phyloP scores from a whole-genome alignment of 2,329 filamentous ascomycete species.

The Aspergillus sergii region DNA sequence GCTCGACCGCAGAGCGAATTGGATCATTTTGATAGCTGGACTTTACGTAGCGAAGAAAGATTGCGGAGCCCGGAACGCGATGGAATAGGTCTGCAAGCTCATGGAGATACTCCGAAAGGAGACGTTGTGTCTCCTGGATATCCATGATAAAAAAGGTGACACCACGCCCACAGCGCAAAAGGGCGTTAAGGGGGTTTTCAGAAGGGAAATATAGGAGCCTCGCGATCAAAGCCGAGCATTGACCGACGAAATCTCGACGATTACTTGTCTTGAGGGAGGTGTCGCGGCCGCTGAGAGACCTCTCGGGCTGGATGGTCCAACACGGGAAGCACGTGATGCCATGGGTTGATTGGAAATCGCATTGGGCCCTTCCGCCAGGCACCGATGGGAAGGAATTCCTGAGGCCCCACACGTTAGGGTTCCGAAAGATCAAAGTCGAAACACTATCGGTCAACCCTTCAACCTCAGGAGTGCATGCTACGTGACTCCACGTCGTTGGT shows the following conservation, averaged over 20 bases:
- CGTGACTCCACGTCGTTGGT: no score
- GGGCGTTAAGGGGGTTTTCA: neutral
- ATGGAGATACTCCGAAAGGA: conserved; percentile 57
- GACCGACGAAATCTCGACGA: neutral
- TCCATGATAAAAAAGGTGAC: conserved; percentile 50
- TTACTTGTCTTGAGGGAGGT: neutral
- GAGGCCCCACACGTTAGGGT: neutral
- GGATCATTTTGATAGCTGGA: conserved; percentile 98
- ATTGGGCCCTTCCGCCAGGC: neutral
- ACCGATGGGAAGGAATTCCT: neutral
- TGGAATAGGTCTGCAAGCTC: conserved; percentile 71
- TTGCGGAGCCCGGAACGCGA: conserved; percentile 88
- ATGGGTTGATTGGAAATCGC: neutral
- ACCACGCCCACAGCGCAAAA: conserved; percentile 13
- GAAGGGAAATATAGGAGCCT: neutral
- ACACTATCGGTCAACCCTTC: no score
- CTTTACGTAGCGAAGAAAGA: conserved; percentile 91
- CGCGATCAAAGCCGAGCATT: neutral
- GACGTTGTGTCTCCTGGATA: conserved; percentile 57
- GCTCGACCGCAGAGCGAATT: conserved; percentile 86
- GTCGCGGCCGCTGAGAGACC: neutral
- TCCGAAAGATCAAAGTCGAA: no score
- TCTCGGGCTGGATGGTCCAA: neutral
- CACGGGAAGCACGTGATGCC: conserved; percentile 5
- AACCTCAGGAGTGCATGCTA: no score